Evolutionary conservation across 2,329 filamentous ascomycete species (phyloP).

Genomic region (Nemania sp.): DNA sequence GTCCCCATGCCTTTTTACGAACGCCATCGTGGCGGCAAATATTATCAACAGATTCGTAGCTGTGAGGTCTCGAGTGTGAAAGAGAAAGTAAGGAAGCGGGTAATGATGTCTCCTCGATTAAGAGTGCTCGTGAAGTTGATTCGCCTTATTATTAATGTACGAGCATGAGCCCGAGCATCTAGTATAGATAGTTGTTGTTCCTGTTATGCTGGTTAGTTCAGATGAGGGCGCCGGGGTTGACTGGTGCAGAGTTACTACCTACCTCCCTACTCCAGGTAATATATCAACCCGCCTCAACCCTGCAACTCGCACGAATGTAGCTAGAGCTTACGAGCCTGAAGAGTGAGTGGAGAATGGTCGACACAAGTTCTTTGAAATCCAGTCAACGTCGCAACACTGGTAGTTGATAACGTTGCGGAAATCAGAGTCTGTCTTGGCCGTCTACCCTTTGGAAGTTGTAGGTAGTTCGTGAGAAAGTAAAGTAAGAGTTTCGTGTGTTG

Average conservation of each 20-base stretch:
- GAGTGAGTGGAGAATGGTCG: not conserved
- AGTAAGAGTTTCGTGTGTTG: too few species aligned
- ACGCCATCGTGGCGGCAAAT: conserved; percentile 8
- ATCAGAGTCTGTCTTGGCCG: not conserved
- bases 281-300: not conserved
- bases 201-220: not conserved
- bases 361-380: not conserved
- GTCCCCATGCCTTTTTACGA: conserved; percentile 12
- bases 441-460: not conserved
- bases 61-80: not conserved
- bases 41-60: not conserved
- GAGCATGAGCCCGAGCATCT: not conserved
- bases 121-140: not conserved
- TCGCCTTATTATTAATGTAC: not conserved
- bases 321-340: not conserved
- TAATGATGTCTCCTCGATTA: not conserved
- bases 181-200: not conserved
- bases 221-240: too few species aligned
- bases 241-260: not conserved
- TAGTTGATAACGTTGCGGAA: too few species aligned
- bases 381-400: too few species aligned
- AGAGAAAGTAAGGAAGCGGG: not conserved
- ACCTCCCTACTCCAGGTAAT: not conserved
- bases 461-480: too few species aligned
- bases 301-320: not conserved